Evolutionary conservation across 805 yeast species (phyloP).

Genomic region (Pichia heedii): DNA sequence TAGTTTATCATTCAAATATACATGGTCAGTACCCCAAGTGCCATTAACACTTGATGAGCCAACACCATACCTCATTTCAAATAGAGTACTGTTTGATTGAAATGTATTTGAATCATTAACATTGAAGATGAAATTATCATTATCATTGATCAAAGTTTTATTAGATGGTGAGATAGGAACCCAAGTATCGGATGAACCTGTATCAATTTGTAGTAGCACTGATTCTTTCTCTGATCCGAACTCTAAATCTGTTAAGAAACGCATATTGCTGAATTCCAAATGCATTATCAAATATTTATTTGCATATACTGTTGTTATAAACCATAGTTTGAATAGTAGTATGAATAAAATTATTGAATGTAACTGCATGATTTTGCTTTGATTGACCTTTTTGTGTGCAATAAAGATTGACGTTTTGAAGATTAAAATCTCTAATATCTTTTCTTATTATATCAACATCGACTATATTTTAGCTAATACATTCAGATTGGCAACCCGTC

Average conservation of each 20-base stretch:
- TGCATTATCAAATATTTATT: neutral
- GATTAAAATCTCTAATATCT: too few species aligned
- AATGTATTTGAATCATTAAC: conserved; percentile 32
- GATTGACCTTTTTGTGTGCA: too few species aligned
- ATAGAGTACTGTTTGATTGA: conserved; percentile 31
- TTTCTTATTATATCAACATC: too few species aligned
- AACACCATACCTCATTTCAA: conserved; percentile 34
- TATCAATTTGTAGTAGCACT: conserved; percentile 55
- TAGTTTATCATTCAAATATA: conserved; percentile 40
- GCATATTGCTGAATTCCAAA: neutral
- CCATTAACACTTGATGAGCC: conserved; percentile 41
- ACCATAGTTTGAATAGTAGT: neutral
- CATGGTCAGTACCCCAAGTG: conserved; percentile 53
- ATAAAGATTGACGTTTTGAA: too few species aligned
- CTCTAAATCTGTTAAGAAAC: neutral
- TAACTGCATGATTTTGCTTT: too few species aligned
- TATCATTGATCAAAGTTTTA: neutral
- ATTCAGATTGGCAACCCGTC: too few species aligned
- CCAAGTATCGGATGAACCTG: conserved; percentile 74
- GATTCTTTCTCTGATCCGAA: conserved; percentile 43
- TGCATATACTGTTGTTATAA: neutral
- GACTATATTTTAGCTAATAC: too few species aligned
- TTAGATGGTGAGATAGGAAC: conserved; percentile 29
- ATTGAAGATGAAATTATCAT: conserved; percentile 12
- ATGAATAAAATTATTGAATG: too few species aligned